These are phyloP conservation scores for Umbilicaria muhlenbergii DNA, from an alignment of 495 filamentous ascomycete species.

Conservation along the genomic window DNA sequence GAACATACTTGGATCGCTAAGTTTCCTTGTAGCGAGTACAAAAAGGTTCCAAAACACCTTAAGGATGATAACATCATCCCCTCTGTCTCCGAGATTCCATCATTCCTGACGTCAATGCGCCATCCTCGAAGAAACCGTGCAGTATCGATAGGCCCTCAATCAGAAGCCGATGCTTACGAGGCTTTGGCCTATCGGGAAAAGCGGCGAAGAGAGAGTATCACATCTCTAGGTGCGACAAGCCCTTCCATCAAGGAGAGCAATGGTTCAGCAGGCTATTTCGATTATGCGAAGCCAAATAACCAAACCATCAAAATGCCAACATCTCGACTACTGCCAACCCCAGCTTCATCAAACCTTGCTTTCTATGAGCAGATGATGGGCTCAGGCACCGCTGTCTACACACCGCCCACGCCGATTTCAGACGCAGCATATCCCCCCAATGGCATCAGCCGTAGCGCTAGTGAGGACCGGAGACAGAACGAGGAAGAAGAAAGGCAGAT, in stretches of 20 bases:
- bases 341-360: constrained; percentile 28
- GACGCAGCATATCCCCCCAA: constrained; percentile 16
- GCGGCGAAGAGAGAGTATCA: constrained; percentile 58
- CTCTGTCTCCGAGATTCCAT: constrained; percentile 66
- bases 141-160: constrained; percentile 85
- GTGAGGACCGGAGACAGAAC: constrained; percentile 32
- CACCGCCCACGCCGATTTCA: constrained; percentile 20
- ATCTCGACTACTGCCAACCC: constrained; percentile 13
- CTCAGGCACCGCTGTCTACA: constrained; percentile 19
- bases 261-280: background rate
- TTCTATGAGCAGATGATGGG: constrained; percentile 62
- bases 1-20: background rate
- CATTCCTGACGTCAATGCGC: constrained; percentile 59
- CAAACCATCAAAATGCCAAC: background rate
- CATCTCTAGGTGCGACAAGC: constrained; percentile 3
- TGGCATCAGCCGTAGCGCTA: constrained; percentile 7
- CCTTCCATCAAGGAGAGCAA: background rate
- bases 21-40: constrained; percentile 48
- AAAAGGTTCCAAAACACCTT: constrained; percentile 58
- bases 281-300: constrained; percentile 7
- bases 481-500: constrained; percentile 59
- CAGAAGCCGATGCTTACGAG: constrained; percentile 90
- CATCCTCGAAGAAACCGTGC: constrained; percentile 64
- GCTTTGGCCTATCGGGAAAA: constrained; percentile 84
- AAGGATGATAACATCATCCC: constrained; percentile 80